Evolutionary conservation across 1,139 yeast genomes (phyloP), one percentile per base, ranked within the genome.

Genomic region (Lipomyces yarrowii): DNA sequence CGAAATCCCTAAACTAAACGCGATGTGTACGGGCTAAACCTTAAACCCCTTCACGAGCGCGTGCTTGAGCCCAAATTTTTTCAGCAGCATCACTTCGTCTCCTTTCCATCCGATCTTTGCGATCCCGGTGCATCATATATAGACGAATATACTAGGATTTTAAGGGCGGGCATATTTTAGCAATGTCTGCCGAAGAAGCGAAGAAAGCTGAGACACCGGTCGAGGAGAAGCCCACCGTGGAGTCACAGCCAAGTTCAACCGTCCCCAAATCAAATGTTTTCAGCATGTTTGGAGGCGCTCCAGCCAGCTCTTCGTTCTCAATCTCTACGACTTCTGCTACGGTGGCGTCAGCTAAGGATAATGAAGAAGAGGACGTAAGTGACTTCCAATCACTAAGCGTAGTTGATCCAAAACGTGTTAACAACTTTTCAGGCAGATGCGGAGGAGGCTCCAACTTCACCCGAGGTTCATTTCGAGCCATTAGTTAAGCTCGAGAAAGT

Each of bases 381-480:
- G 66, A 58, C 56, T 62, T 60, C 35, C 8, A 11, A 6, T 5
- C 30, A 55, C 4, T 32, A 8, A 26, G n/a, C n/a, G 57, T 6
- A 10, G 13, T 56, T 57, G 10, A 23, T 33, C 18, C 55, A 15
- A 32, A 60, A 48, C n/a, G 15, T 13, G 13, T 21, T 39, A 33
- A 21, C 32, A 37, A 18, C 11, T 15, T 46, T 55, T 39, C n/a
- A 37, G 58, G 37, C 39, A 56, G 77, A 78, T 60, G 78, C 79
- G 56, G 89, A 83, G 21, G 97, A 88, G 65, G 96, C 85, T 32
- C 94, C 90, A 76, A 98, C 91, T 78, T 91, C 91, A 71, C 93
- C 91, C 69, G 98, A 94, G 74, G 96, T 94, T 69, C 97, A 94
- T 79, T 96, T 94, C 75, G 98, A 94, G 81, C 99, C 99, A 64